Conservation (phyloP, 331 rosid genomes). For the Dryas integrifolia region DNA sequence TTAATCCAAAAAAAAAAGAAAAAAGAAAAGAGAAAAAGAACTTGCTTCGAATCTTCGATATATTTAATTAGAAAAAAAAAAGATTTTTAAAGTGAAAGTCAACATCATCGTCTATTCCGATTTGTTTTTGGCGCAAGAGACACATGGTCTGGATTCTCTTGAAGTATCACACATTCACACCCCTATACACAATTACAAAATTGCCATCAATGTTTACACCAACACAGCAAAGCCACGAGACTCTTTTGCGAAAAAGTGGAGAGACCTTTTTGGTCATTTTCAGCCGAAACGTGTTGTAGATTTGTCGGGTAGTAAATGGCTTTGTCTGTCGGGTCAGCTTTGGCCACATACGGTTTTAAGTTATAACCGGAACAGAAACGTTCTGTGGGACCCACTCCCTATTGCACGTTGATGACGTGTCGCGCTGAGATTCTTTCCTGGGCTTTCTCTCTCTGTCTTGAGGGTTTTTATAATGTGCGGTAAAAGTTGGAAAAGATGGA, state of each 20-base stretch:
- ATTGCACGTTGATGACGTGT: constrained; percentile 27
- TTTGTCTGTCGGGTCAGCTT: constrained; percentile 8
- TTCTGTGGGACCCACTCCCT: constrained; percentile 8
- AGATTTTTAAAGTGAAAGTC: background rate
- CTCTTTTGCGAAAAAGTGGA: too few species aligned
- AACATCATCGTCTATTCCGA: constrained; percentile 2
- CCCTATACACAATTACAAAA: background rate
- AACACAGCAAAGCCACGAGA: background rate
- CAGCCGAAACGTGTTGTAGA: background rate
- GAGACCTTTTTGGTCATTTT: background rate
- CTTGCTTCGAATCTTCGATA: too few species aligned
- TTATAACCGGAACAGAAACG: background rate
- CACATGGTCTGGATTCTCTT: background rate
- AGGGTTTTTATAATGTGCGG: background rate
- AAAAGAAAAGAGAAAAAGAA: too few species aligned
- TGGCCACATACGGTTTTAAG: constrained; percentile 7
- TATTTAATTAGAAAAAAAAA: too few species aligned
- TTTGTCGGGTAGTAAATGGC: constrained; percentile 5
- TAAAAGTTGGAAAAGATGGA: background rate
- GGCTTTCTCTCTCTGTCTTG: background rate
- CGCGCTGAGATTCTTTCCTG: constrained; percentile 3
- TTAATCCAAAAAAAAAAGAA: too few species aligned
- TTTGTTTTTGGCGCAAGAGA: constrained; percentile 9
- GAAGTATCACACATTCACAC: background rate
- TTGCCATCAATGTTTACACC: background rate